Evolutionary conservation across 495 filamentous ascomycete genomes (phyloP).

Genomic region (Aspergillus sclerotioniger): DNA sequence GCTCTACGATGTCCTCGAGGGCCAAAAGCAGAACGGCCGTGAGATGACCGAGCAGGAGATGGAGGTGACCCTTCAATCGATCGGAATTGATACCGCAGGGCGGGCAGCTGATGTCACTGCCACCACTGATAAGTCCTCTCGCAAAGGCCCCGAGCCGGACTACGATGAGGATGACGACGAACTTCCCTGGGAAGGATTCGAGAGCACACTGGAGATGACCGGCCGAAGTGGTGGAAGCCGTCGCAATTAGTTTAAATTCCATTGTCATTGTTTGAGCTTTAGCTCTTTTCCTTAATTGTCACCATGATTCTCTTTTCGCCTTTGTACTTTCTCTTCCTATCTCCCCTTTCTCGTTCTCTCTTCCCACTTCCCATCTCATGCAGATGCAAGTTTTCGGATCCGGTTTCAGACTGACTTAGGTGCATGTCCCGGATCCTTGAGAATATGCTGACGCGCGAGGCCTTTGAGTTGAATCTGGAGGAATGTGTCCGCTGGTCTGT

Average conservation of each 20-base stretch:
- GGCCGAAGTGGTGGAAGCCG: constrained; percentile 26
- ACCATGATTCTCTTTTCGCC: not conserved
- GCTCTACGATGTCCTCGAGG: constrained; percentile 87
- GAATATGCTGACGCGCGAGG: not conserved
- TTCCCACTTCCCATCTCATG: not conserved
- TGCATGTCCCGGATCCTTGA: constrained; percentile 9
- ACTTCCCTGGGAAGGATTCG: constrained; percentile 53
- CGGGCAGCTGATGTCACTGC: constrained; percentile 32
- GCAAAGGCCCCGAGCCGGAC: constrained; percentile 27
- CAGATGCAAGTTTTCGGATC: not conserved
- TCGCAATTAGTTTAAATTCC: constrained; percentile 16
- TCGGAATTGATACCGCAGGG: constrained; percentile 45
- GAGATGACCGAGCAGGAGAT: constrained; percentile 65
- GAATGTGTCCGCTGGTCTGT: not conserved
- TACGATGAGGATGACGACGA: constrained; percentile 38
- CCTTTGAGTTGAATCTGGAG: not conserved
- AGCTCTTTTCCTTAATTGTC: not conserved
- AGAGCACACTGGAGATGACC: constrained; percentile 50
- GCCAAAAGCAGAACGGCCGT: constrained; percentile 63
- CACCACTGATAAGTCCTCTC: constrained; percentile 33
- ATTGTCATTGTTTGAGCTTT: not conserved
- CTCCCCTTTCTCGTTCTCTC: constrained; percentile 1
- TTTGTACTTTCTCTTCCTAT: not conserved
- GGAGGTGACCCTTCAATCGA: constrained; percentile 63
- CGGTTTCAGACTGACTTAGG: constrained; percentile 21